Evolutionary conservation across 2,329 filamentous ascomycete species (phyloP).

Genomic region (Trichoderma pleuroti): DNA sequence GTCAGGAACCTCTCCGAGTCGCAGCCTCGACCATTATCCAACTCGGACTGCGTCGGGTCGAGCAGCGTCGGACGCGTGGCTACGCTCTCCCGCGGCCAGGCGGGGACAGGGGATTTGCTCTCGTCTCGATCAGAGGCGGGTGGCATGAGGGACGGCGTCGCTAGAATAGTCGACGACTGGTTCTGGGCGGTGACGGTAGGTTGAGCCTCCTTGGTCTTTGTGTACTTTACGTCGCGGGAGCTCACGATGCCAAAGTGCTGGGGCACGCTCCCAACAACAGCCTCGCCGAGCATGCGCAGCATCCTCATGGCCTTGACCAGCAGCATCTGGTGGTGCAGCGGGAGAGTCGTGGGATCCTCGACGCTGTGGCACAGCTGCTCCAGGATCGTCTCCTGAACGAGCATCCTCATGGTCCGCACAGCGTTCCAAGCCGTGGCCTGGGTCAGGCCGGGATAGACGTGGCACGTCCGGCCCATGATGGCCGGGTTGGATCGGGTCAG

Average conservation of each 20-base stretch:
- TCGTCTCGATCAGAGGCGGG: neutral
- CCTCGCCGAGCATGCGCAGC: conserved; percentile 39
- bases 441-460: conserved; percentile 45
- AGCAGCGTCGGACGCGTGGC: conserved; percentile 37
- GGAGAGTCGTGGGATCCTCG: conserved; percentile 26
- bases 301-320: conserved; percentile 37
- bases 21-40: conserved; percentile 29
- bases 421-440: conserved; percentile 48
- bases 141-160: conserved; percentile 22
- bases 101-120: conserved; percentile 8
- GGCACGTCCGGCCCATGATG: conserved; percentile 41
- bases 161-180: conserved; percentile 31
- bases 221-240: conserved; percentile 34
- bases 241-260: conserved; percentile 49
- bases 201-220: conserved; percentile 20
- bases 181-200: conserved; percentile 31
- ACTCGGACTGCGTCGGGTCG: conserved; percentile 36
- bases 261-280: conserved; percentile 46
- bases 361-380: conserved; percentile 39
- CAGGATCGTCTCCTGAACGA: conserved; percentile 47
- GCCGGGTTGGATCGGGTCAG: conserved; percentile 39
- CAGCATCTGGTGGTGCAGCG: conserved; percentile 34
- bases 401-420: conserved; percentile 44
- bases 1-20: conserved; percentile 47
- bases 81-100: conserved; percentile 17